Conservation (phyloP, 1,284 basidiomycete genomes). For the Entoloma clypeatum region DNA sequence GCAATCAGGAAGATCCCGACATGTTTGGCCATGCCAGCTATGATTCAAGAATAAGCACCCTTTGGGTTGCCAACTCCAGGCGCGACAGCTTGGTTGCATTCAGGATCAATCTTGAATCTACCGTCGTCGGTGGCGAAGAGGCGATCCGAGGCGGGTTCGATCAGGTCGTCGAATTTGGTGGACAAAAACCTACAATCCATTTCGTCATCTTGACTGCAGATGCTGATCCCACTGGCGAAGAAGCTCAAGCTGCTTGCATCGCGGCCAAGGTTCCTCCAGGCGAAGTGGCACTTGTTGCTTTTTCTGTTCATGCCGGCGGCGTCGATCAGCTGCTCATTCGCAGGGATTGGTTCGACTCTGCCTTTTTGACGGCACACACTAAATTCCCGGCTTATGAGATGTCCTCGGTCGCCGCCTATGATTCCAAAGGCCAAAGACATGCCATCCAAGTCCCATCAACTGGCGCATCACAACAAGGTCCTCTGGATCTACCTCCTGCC, state of each 20-base stretch:
- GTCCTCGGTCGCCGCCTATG: conserved; percentile 23
- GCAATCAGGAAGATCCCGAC: conserved; percentile 60
- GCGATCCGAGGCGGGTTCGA: conserved; percentile 62
- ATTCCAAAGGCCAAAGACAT: conserved; percentile 18
- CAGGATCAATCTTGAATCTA: conserved; percentile 64
- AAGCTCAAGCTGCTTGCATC: conserved; percentile 74
- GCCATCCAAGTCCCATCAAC: conserved; percentile 6
- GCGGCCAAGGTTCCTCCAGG: conserved; percentile 73
- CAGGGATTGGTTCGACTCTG: conserved; percentile 75
- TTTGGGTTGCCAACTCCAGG: conserved; percentile 81
- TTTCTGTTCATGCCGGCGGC: conserved; percentile 76
- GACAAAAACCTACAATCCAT: conserved; percentile 80
- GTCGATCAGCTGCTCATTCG: conserved; percentile 81
- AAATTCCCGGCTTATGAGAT: conserved; percentile 59
- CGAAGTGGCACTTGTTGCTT: conserved; percentile 74
- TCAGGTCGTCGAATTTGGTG: conserved; percentile 74
- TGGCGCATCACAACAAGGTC: conserved; percentile 16
- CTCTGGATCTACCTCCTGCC: conserved; percentile 27
- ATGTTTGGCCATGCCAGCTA: conserved; percentile 85
- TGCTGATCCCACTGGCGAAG: conserved; percentile 72
- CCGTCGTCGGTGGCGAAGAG: conserved; percentile 55
- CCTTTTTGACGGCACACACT: conserved; percentile 47
- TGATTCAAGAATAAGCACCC: conserved; percentile 73
- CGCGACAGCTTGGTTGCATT: conserved; percentile 78
- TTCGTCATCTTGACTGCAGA: conserved; percentile 80